Evolutionary conservation across 2,329 filamentous ascomycete species (phyloP), one percentile per base, ranked within the genome.

Genomic region (Penicillium palitans): DNA sequence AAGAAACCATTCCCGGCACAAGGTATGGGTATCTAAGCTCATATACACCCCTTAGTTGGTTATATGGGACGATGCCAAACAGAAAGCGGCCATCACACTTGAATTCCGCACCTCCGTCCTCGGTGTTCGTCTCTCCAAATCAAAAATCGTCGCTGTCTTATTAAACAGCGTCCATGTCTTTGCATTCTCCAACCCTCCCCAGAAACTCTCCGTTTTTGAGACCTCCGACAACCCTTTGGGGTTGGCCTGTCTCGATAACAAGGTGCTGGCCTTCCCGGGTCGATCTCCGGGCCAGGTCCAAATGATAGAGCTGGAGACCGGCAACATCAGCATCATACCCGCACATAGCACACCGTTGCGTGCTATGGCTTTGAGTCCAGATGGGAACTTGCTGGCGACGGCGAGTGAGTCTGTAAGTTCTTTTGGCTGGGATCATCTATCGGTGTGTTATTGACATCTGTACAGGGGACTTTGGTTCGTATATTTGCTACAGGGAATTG

Each of bases 261-360:
- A 87, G 64, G 81, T 87, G 37, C 80, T 96, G 7, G 90, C 89
- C 0, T 95, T 98, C 62, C 93, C 93, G 0, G 93, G 93, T n/a
- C 84, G 91, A 52, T 93, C 90, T 0, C 78, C 86, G 0, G 95
- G 95, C 13, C 95, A 99, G 70, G 88, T 98, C 29, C 93, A 97
- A 73, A 79, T 98, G 1, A 89, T 96, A 52, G 87, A 96, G 67
- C 77, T 96, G 12, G 80, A 82, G 19, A 91, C 87, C 0, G 87
- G 87, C 50, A 93, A 90, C 68, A 91, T 98, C 63, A 96, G 89
- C 77, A 96, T 99, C 72, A 91, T 98, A 59, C 91, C 92, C 1
- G 95, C 93, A 3, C 95, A 99, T 73, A 87, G 88, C 5, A 89
- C 89, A 0, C 82, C 89, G 0, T 79, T 99, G 19, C 85, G 89